These are phyloP conservation scores for Aureobasidium zeae DNA, from an alignment of 2,329 filamentous ascomycete species.

Conservation along the genomic window DNA sequence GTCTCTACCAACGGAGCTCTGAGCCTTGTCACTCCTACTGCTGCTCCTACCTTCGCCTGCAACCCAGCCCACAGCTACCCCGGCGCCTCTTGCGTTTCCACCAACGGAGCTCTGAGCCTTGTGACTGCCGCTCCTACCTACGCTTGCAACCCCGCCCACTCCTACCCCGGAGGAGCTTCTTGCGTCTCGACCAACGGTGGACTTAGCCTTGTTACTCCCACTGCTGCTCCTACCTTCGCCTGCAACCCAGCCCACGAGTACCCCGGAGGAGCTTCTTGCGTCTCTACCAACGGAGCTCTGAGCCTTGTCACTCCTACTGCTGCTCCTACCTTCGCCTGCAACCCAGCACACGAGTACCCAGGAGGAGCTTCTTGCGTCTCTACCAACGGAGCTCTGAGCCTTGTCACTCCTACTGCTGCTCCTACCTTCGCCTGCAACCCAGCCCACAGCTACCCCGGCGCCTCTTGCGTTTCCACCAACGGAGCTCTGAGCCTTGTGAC, in stretches of 20 bases:
- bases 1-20: conserved; percentile 4
- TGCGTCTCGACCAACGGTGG: conserved; percentile 17
- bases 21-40: conserved; percentile 2
- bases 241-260: conserved; percentile 7
- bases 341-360: conserved; percentile 5
- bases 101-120: conserved; percentile 1
- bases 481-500: conserved; percentile 7
- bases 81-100: not conserved
- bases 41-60: not conserved
- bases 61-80: conserved; percentile 13
- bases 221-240: not conserved
- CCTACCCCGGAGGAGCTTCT: not conserved
- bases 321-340: not conserved
- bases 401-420: conserved; percentile 1
- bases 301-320: conserved; percentile 4
- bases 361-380: not conserved
- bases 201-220: conserved; percentile 1
- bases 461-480: not conserved
- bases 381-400: conserved; percentile 1
- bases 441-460: conserved; percentile 7
- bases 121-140: conserved; percentile 13
- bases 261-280: not conserved
- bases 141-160: conserved; percentile 22
- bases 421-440: conserved; percentile 4
- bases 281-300: conserved; percentile 2